Evolutionary conservation across 306 rosid species (phyloP).

Genomic region (Dryas octopetala): DNA sequence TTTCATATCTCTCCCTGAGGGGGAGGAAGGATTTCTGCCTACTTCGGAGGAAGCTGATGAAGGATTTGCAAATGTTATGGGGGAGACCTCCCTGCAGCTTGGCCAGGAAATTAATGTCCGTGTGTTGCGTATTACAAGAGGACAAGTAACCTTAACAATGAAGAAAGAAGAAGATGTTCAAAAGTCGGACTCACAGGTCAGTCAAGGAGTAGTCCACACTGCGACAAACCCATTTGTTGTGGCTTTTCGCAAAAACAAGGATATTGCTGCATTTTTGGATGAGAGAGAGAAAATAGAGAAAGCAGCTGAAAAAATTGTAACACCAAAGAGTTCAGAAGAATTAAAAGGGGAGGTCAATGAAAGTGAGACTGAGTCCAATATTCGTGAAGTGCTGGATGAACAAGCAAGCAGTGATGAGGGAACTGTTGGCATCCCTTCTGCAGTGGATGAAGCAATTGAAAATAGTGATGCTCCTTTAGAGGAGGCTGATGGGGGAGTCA

Average conservation of each 20-base stretch:
- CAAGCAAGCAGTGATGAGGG: conserved; percentile 30
- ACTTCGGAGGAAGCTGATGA: conserved; percentile 66
- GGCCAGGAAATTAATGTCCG: conserved; percentile 87
- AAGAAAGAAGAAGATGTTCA: conserved; percentile 70
- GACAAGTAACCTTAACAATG: conserved; percentile 90
- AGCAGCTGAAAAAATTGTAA: conserved; percentile 36
- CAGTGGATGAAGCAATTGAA: conserved; percentile 32
- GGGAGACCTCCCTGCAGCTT: conserved; percentile 62
- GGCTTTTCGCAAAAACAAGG: conserved; percentile 91
- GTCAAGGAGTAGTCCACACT: conserved; percentile 52
- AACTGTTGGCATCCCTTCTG: conserved; percentile 34
- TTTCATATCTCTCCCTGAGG: conserved; percentile 90
- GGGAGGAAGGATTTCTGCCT: conserved; percentile 98
- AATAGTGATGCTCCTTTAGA: conserved; percentile 31
- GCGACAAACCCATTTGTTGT: conserved; percentile 88
- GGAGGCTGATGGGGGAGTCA: conserved; percentile 36
- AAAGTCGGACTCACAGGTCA: conserved; percentile 35
- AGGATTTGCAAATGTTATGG: conserved; percentile 74
- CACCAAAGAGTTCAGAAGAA: conserved; percentile 42
- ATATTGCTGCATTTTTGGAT: conserved; percentile 74
- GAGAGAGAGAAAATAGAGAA: conserved; percentile 61
- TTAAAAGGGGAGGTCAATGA: conserved; percentile 38
- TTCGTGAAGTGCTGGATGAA: conserved; percentile 39
- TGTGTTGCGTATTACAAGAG: conserved; percentile 78
- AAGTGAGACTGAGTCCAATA: conserved; percentile 36